Evolutionary conservation across 306 rosid species (phyloP).

Genomic region (Fagus sylvatica): DNA sequence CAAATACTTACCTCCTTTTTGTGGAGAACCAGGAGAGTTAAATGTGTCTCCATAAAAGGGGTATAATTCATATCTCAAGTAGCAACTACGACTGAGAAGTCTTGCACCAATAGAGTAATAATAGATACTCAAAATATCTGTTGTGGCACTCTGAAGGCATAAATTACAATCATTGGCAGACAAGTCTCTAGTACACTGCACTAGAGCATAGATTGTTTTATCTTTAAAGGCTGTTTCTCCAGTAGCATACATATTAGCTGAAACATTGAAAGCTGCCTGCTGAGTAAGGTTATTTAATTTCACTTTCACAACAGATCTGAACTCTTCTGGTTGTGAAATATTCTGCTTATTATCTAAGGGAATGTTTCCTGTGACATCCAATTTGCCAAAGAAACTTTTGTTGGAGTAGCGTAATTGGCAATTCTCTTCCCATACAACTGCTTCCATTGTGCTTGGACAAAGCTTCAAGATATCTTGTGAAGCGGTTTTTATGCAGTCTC

Average conservation of each 20-base stretch:
- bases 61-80: slow-evolving; percentile 59
- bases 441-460: slow-evolving; percentile 50
- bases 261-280: slow-evolving; percentile 36
- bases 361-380: slow-evolving; percentile 36
- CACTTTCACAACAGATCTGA: slow-evolving; percentile 34
- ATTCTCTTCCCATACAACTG: slow-evolving; percentile 49
- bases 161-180: slow-evolving; percentile 38
- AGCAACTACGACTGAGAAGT: slow-evolving; percentile 57
- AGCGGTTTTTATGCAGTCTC: slow-evolving; percentile 35
- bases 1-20: slow-evolving; percentile 33
- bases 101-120: slow-evolving; percentile 60
- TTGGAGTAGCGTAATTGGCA: slow-evolving; percentile 61
- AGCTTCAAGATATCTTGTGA: slow-evolving; percentile 23
- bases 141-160: slow-evolving; percentile 49
- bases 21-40: slow-evolving; percentile 22
- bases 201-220: slow-evolving; percentile 45
- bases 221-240: slow-evolving; percentile 35
- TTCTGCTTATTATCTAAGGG: slow-evolving; percentile 21
- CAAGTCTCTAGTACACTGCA: slow-evolving; percentile 64
- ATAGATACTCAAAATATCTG: slow-evolving; percentile 26
- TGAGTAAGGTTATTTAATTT: slow-evolving; percentile 37
- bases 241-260: slow-evolving; percentile 43
- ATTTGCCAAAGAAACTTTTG: slow-evolving; percentile 41
- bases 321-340: slow-evolving; percentile 33
- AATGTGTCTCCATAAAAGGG: slow-evolving; percentile 38